phyloP scores from a whole-genome alignment of 768 basidiomycete genomes.

The Leccinum disarticulatum region DNA sequence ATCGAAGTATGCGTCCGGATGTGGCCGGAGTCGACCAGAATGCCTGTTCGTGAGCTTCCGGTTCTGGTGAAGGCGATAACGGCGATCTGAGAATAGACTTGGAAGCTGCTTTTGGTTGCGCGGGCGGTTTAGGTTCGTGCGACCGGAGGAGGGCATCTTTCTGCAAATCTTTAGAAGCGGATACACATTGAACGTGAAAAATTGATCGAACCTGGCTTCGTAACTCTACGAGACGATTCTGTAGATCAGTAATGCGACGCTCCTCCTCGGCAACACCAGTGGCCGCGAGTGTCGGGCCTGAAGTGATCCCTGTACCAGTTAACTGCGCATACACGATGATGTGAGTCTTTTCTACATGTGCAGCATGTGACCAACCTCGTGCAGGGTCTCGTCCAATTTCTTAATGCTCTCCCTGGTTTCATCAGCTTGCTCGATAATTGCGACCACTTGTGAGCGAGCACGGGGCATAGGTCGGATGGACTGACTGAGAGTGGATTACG shows the following conservation, averaged over 20 bases:
- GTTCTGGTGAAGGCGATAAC: slow-evolving; percentile 22
- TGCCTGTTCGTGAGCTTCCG: slow-evolving; percentile 48
- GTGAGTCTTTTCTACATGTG: slow-evolving; percentile 8
- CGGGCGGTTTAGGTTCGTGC: slow-evolving; percentile 14
- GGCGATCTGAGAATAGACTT: slow-evolving; percentile 15
- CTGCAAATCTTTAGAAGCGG: slow-evolving; percentile 14
- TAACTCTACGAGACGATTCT: slow-evolving; percentile 41
- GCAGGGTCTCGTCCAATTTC: slow-evolving; percentile 34
- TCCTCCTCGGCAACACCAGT: slow-evolving; percentile 41
- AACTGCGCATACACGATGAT: slow-evolving; percentile 6
- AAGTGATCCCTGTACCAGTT: slow-evolving; percentile 16
- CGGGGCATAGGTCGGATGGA: slow-evolving; percentile 51
- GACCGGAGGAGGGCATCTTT: slow-evolving; percentile 30
- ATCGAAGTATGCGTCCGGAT: slow-evolving; percentile 55
- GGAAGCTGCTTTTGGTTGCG: slow-evolving; percentile 12
- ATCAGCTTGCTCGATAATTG: slow-evolving; percentile 40
- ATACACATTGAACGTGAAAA: background rate
- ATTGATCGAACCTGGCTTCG: slow-evolving; percentile 36
- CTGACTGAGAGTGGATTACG: slow-evolving; percentile 38
- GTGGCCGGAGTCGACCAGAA: slow-evolving; percentile 65
- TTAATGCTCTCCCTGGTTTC: slow-evolving; percentile 38
- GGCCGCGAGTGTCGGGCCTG: slow-evolving; percentile 25
- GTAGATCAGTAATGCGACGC: slow-evolving; percentile 41
- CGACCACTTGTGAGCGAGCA: slow-evolving; percentile 40
- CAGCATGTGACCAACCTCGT: slow-evolving; percentile 37